Evolutionary conservation across 228 moss, liverwort and hornwort species (phyloP), one percentile per base, ranked within the genome.

Genomic region (Sphagnum fallax): DNA sequence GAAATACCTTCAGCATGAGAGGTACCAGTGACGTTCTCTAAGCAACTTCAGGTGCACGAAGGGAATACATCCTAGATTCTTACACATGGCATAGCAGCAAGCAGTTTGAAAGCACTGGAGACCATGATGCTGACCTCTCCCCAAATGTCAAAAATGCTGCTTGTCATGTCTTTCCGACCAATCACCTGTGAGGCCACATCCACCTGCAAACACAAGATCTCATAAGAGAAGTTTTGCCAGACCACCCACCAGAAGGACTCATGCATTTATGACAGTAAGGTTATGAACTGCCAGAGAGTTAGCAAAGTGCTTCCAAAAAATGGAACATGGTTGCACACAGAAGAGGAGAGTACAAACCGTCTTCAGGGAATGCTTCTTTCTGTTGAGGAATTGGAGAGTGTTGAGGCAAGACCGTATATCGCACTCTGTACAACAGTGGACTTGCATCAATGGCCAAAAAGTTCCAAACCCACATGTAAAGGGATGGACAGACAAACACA

Each of bases 401-500:
- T 98, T 94, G 57, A 98, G 83, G 63, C 98, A 94, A 72, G 93
- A 88, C 12, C 98, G 88, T 71, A 98, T 92, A 71, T 98, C 98
- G 55, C 94, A 89, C 80, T 98, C 98, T 98, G 90, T 70, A 84
- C 14, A 63, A 63, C 50, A 71, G 32, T 32, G 32, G 32, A 32
- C 32, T 32, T 32, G 32, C 32, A 32, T 32, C 32, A 32, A 32
- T 32, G 32, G 32, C 32, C 32, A 32, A 32, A 32, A 32, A 1
- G 59, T 11, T 11, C 12, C 59, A 60, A 1, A 15, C 32, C 32
- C 32, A 32, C 32, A 32, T 32, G 32, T 32, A 32, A 32, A 32
- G 32, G 32, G 32, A 10, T 15, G 16, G 71, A 58, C 53, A 62
- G 69, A 76, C 49, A 81, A 70, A 65, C 68, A 50, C 66, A 51